Evolutionary conservation across 2,329 filamentous ascomycete species (phyloP).

Genomic region (Chaetomium olivaceum): DNA sequence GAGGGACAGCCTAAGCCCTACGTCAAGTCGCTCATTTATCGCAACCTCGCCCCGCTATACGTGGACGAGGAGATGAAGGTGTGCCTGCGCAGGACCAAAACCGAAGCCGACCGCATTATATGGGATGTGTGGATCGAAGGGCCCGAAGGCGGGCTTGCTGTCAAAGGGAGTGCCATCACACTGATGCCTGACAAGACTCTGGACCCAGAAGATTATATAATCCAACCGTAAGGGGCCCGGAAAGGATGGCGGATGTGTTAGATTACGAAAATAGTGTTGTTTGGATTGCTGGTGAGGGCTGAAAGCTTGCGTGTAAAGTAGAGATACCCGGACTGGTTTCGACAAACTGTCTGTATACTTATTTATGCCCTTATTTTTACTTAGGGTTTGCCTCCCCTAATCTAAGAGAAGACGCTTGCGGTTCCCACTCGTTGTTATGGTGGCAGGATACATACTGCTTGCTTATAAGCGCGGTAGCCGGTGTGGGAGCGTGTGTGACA

Average conservation of each 20-base stretch:
- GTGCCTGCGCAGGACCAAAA: slow-evolving; percentile 53
- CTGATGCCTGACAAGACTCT: too few relatives aligned
- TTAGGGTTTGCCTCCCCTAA: neutral
- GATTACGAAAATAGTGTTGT: neutral
- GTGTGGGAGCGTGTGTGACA: too few relatives aligned
- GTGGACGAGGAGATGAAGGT: slow-evolving; percentile 69
- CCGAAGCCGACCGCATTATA: slow-evolving; percentile 42
- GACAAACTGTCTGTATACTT: neutral
- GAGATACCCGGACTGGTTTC: neutral
- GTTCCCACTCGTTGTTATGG: too few relatives aligned
- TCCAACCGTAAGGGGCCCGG: neutral
- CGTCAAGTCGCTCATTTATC: slow-evolving; percentile 64
- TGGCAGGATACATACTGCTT: too few relatives aligned
- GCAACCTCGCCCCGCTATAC: slow-evolving; percentile 80
- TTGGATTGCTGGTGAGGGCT: neutral
- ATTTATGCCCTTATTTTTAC: neutral
- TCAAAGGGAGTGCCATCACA: slow-evolving; percentile 51
- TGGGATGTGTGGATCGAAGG: slow-evolving; percentile 69
- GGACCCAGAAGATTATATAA: neutral
- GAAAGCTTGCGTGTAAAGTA: neutral
- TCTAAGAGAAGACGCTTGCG: too few relatives aligned
- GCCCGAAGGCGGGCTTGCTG: slow-evolving; percentile 60
- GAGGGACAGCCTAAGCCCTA: neutral
- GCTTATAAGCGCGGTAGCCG: too few relatives aligned
- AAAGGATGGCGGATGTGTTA: neutral